Evolutionary conservation across 306 rosid genomes (phyloP).

Genomic region (Oemleria cerasiformis): DNA sequence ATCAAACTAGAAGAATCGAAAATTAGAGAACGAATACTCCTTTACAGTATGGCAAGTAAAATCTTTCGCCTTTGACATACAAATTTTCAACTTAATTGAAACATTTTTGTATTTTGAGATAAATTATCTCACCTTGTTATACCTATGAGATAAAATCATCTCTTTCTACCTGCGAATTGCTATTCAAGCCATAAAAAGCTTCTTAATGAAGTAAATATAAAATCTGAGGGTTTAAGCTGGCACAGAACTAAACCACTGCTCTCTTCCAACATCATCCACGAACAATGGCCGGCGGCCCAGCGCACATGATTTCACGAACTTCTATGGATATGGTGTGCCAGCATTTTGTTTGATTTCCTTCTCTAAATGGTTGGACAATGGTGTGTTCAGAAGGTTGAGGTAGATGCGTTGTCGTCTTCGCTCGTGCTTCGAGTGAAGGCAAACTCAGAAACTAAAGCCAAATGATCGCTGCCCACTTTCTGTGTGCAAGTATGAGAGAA

Average conservation of each 20-base stretch:
- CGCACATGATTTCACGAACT: no score
- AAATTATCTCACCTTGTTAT: no score
- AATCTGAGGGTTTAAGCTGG: background rate
- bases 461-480: conserved; percentile 87
- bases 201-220: background rate
- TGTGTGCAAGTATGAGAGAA: conserved; percentile 17
- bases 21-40: no score
- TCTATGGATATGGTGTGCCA: background rate
- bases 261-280: no score
- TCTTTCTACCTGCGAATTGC: background rate
- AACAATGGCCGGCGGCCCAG: no score
- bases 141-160: no score
- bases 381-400: conserved; percentile 14
- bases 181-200: conserved; percentile 1
- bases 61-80: no score
- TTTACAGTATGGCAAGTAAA: no score
- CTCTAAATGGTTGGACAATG: conserved; percentile 17
- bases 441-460: conserved; percentile 79
- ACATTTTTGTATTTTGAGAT: no score
- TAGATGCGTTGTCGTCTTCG: conserved; percentile 19
- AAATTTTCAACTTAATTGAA: no score
- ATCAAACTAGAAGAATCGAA: no score
- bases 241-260: no score
- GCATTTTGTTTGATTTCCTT: background rate
- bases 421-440: conserved; percentile 42